Evolutionary conservation across 2,329 filamentous ascomycete species (phyloP).

Genomic region (Botrytis sinoallii): DNA sequence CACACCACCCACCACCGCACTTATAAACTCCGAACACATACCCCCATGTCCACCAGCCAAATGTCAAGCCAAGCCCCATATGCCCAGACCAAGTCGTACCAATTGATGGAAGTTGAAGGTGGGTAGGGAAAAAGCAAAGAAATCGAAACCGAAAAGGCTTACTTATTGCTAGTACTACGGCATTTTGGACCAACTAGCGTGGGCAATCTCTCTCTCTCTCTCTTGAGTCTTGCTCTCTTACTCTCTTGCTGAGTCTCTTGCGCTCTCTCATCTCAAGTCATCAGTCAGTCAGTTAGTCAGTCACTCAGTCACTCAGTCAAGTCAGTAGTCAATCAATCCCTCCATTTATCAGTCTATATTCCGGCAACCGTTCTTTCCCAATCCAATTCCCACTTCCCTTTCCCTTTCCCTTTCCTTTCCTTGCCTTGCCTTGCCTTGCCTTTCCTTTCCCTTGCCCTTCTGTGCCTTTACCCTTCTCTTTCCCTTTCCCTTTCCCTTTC

Average conservation of each 20-base stretch:
- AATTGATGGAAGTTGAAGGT: neutral
- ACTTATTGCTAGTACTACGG: neutral
- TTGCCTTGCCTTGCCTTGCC: neutral
- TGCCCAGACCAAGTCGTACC: neutral
- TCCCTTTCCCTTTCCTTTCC: neutral
- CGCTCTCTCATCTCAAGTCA: neutral
- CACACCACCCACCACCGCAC: neutral
- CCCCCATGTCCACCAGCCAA: neutral
- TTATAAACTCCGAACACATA: neutral
- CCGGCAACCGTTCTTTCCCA: slow-evolving; percentile 20
- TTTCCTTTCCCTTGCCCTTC: neutral
- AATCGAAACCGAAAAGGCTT: neutral
- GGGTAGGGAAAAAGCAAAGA: neutral
- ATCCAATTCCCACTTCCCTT: neutral
- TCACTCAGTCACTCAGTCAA: neutral
- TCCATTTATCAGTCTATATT: neutral
- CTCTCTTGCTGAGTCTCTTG: too few species aligned
- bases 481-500: neutral
- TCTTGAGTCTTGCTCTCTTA: neutral
- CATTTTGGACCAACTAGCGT: neutral
- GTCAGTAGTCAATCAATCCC: neutral
- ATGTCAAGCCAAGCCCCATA: neutral
- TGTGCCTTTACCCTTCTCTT: neutral
- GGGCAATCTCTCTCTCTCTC: neutral
- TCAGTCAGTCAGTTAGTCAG: neutral